Evolutionary conservation across 2,329 filamentous ascomycete species (phyloP).

Genomic region (Sclerotinia spermophila): DNA sequence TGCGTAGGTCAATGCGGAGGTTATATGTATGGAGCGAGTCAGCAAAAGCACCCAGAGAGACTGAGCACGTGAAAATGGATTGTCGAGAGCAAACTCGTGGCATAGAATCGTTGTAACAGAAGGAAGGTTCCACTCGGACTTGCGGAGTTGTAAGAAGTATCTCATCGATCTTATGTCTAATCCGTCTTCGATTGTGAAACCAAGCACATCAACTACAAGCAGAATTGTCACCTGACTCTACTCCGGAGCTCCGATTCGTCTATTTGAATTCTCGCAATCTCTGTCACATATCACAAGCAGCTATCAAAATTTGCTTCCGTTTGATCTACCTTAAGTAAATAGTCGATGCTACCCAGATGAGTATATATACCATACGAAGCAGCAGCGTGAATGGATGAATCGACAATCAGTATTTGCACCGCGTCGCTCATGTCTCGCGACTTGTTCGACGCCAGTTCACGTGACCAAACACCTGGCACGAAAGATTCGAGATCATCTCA

Average conservation of each 20-base stretch:
- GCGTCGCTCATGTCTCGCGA: background rate
- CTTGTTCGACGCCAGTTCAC: background rate
- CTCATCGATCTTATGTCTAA: background rate
- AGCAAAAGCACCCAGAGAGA: background rate
- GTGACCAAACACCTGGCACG: background rate
- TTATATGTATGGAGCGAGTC: background rate
- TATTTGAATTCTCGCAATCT: background rate
- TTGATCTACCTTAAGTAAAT: background rate
- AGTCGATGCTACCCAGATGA: background rate
- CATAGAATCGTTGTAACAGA: background rate
- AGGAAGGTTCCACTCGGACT: background rate
- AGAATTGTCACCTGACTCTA: background rate
- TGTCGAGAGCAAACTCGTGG: background rate
- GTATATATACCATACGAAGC: background rate
- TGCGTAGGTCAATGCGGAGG: background rate
- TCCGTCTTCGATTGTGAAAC: background rate
- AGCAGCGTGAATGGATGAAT: background rate
- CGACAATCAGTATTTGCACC: background rate
- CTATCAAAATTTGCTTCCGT: background rate
- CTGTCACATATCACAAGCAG: background rate
- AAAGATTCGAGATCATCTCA: background rate
- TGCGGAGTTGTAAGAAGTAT: background rate
- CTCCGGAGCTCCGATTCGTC: constrained; percentile 1
- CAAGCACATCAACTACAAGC: background rate
- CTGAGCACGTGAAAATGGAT: background rate